Evolutionary conservation across 768 basidiomycete species (phyloP).

Genomic region (Trametes gibbosa): DNA sequence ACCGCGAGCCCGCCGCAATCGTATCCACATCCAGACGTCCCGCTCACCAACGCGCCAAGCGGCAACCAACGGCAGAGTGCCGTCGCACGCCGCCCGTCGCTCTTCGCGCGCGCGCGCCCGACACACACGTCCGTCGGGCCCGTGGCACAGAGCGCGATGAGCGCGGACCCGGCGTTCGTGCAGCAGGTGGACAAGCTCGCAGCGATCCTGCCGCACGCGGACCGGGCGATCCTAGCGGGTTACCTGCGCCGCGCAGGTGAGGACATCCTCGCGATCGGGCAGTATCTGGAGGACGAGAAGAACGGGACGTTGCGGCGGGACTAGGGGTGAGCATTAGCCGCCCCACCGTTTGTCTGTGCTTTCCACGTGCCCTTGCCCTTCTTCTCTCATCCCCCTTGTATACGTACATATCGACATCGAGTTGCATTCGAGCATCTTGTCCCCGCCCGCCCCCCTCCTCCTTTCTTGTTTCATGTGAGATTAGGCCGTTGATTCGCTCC

Average conservation of each 20-base stretch:
- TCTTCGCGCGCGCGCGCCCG: conserved; percentile 27
- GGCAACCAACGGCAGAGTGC: conserved; percentile 33
- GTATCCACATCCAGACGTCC: conserved; percentile 14
- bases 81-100: conserved; percentile 28
- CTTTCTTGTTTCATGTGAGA: background rate
- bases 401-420: background rate
- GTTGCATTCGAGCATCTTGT: background rate
- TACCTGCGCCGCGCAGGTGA: conserved; percentile 75
- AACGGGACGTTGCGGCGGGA: conserved; percentile 55
- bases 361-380: background rate
- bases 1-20: conserved; percentile 14
- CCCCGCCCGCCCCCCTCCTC: background rate
- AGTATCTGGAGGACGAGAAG: conserved; percentile 83
- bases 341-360: background rate
- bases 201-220: conserved; percentile 70
- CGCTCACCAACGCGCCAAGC: conserved; percentile 33
- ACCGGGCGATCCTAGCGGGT: conserved; percentile 60
- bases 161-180: conserved; percentile 49
- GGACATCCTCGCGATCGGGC: conserved; percentile 82
- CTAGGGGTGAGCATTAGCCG: conserved; percentile 14
- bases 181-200: conserved; percentile 70
- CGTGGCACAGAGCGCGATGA: conserved; percentile 1
- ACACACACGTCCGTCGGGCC: conserved; percentile 4
- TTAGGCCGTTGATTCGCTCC: background rate
- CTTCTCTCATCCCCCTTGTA: too few relatives aligned